phyloP scores from a whole-genome alignment of 1,284 basidiomycete genomes.

The Somion occarium region DNA sequence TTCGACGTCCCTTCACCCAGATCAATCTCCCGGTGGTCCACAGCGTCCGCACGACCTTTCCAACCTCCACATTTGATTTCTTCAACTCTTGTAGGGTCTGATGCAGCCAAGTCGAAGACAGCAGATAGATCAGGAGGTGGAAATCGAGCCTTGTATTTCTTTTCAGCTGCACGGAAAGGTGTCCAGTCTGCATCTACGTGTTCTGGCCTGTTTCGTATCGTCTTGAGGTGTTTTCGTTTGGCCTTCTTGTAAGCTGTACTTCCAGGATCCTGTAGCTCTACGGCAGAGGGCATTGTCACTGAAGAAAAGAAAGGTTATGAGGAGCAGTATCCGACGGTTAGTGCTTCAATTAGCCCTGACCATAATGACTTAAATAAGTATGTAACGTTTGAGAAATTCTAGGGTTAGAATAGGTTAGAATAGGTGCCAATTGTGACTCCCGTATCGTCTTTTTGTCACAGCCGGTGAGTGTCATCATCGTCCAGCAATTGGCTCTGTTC shows the following conservation, averaged over 20 bases:
- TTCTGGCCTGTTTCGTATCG: slow-evolving; percentile 47
- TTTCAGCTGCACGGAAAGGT: slow-evolving; percentile 70
- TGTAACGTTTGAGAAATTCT: too few relatives aligned
- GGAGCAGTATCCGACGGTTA: neutral
- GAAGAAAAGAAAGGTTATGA: slow-evolving; percentile 5
- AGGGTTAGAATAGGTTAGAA: too few relatives aligned
- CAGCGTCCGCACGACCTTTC: slow-evolving; percentile 38
- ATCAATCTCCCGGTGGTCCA: slow-evolving; percentile 31
- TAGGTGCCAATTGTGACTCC: too few relatives aligned
- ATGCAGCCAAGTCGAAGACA: slow-evolving; percentile 59
- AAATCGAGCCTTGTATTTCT: slow-evolving; percentile 70
- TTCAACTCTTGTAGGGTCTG: slow-evolving; percentile 34
- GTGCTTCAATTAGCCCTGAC: too few relatives aligned
- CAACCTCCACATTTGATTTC: slow-evolving; percentile 44
- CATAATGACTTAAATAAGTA: too few relatives aligned
- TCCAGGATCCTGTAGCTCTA: slow-evolving; percentile 32
- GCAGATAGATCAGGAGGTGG: slow-evolving; percentile 67
- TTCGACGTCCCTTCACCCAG: slow-evolving; percentile 12
- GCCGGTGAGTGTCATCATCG: neutral
- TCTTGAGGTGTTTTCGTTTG: slow-evolving; percentile 48
- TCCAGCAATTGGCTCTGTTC: neutral
- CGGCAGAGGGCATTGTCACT: neutral
- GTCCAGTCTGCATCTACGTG: slow-evolving; percentile 53
- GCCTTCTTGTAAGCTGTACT: slow-evolving; percentile 64
- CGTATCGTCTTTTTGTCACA: neutral